Evolutionary conservation across 352 stramenopile genomes (phyloP), one percentile per base, ranked within the genome.

Genomic region (Pythium graminicola): DNA sequence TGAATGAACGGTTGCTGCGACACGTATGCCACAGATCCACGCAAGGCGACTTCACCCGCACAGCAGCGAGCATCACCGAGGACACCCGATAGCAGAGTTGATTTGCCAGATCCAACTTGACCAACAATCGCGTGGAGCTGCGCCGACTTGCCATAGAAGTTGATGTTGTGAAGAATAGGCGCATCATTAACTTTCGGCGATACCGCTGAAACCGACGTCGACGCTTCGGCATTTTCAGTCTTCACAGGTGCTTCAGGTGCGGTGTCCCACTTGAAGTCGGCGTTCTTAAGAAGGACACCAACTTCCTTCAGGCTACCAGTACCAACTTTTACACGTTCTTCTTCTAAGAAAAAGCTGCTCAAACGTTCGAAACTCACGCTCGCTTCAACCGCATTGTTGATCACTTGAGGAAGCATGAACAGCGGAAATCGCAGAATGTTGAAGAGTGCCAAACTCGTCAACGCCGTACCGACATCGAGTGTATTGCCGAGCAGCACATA

Each of bases 341-440:
- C 69, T 13, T 76, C 78, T 26, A 88, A 43, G 43, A 92, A 82
- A 59, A 82, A 92, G 43, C 69, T 72, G 36, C 65, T 49, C 43
- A 92, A 60, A 58, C 81, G 78, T 35, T 85, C 66, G 31, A 80
- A 70, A 56, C 73, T 85, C 13, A 83, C 72, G 27, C 60, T 78
- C 4, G 88, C 91, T 64, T 98, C 92, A 0, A 97, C 84, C 28
- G 96, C 73, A 26, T 85, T 87, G 69, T 98, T 98, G 56, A 99
- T 89, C 6, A 97, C 89, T 40, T 95, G 72, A 10, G 96, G 96
- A 4, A 99, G 68, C 74, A 98, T 97, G 54, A 97, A 96, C 9
- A 99, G 70, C 32, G 96, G 95, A 65, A 98, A 98, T 28, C 95
- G 83, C 16, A 99, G 72, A 36, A 98, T 86, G 59, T 97, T 96